Evolutionary conservation across 495 filamentous ascomycete genomes (phyloP), one percentile per base, ranked within the genome.

Genomic region (Viridothelium virens): DNA sequence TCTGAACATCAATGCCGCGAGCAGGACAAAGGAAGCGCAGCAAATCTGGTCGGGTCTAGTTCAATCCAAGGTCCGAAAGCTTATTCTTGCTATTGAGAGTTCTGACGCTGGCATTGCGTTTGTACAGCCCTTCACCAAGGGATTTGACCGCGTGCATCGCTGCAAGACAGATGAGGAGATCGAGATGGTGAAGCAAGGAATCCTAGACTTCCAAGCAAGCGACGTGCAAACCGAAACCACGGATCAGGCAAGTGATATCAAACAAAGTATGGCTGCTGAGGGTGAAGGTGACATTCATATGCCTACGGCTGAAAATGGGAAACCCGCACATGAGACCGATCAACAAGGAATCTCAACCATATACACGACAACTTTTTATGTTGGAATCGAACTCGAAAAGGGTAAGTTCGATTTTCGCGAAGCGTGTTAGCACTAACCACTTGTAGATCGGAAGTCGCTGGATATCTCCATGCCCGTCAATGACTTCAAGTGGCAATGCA

Each of bases 61-160:
- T 7, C 90, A 97, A 77, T 98, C 94, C 3, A 96, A 91, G 75
- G 83, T 97, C 47, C 86, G 94, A 61, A 79, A 90, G 63, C 82
- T 98, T 33, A 90, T 96, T 31, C 82, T 84, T 50, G 89, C 87
- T 12, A 81, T 98, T 34, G 94, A 97, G 71, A 81, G 85, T 53
- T 81, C 88, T 48, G 78, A 81, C 16, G 87, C 86, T 53, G 75
- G 74, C 5, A 89, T 97, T 66, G 85, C 85, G 41, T 81, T 96
- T 33, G 92, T 92, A 0, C 92, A 93, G 67, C 91, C 92, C 0
- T 98, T 92, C 79, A 93, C 90, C 66, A 96, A 97, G 71, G 90
- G 90, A 1, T 96, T 95, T 71, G 89, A 94, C 63, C 84, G 94
- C 67, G 79, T 85, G 0, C 91, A 96, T 74, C 77, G 79, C 18